These are phyloP conservation scores for Bipolaris oryzae DNA, from an alignment of 2,329 filamentous ascomycete genomes.

Conservation along the genomic window DNA sequence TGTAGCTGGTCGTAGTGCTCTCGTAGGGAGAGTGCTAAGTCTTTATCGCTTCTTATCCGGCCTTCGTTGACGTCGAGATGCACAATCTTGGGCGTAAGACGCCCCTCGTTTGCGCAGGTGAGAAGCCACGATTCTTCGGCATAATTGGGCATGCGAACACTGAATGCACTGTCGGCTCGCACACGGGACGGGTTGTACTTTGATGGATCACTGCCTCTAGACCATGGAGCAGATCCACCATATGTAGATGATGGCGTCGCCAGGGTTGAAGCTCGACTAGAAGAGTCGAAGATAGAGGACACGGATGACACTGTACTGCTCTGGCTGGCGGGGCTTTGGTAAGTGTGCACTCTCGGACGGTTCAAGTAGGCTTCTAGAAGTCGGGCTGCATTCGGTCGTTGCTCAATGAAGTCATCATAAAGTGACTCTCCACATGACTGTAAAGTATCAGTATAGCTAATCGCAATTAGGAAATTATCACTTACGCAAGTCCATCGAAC, in stretches of 20 bases:
- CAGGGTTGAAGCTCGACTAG: conserved; percentile 34
- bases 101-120: conserved; percentile 48
- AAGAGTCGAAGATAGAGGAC: conserved; percentile 35
- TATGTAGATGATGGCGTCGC: conserved; percentile 39
- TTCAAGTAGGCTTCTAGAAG: conserved; percentile 50
- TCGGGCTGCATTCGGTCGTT: conserved; percentile 45
- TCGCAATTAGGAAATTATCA: background rate
- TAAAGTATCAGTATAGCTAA: conserved; percentile 1
- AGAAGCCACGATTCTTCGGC: conserved; percentile 44
- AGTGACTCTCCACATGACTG: conserved; percentile 43
- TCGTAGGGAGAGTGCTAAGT: conserved; percentile 43
- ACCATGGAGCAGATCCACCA: conserved; percentile 29
- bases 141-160: conserved; percentile 27
- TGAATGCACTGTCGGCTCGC: conserved; percentile 32
- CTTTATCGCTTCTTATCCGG: conserved; percentile 44
- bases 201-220: conserved; percentile 22
- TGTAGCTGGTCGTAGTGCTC: conserved; percentile 46
- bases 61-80: conserved; percentile 46
- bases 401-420: conserved; percentile 50
- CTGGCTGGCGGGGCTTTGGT: conserved; percentile 27
- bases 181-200: conserved; percentile 34
- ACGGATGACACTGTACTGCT: conserved; percentile 36
- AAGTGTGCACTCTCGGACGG: conserved; percentile 35
- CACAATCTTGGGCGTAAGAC: conserved; percentile 45
- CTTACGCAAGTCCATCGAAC: conserved; percentile 47